A percentile compares a stretch with the other conserved stretches of the same genome.
phyloP scores from a whole-genome alignment of 139 green algal genomes.

The Chlamydomonas asymmetrica region DNA sequence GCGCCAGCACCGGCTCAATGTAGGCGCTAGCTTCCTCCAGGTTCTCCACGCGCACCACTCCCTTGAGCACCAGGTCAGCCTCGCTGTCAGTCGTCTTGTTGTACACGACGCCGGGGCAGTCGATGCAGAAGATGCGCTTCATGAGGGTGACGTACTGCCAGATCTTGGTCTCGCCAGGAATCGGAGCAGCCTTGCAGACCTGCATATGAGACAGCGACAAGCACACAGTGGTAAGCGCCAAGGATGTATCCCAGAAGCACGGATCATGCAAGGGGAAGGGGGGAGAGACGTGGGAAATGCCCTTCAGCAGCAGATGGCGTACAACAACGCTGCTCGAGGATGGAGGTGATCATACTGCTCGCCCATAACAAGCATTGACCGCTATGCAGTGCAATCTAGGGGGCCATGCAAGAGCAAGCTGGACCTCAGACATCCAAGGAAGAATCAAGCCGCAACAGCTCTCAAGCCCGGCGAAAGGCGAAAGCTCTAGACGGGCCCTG shows the following conservation, averaged over 20 bases:
- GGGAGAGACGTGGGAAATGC: too few species aligned
- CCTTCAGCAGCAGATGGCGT: too few species aligned
- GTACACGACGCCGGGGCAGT: conserved; percentile 98
- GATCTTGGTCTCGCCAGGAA: conserved; percentile 98
- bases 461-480: conserved; percentile 61
- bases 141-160: conserved; percentile 99
- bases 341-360: too few species aligned
- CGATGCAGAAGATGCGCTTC: conserved; percentile 99
- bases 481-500: conserved; percentile 69
- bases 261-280: background rate
- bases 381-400: background rate
- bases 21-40: conserved; percentile 91
- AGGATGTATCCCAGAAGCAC: background rate
- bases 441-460: conserved; percentile 50
- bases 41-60: conserved; percentile 92
- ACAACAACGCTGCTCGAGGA: too few species aligned
- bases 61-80: conserved; percentile 92
- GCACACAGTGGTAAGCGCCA: too few species aligned
- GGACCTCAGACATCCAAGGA: conserved; percentile 57
- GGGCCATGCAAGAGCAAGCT: background rate
- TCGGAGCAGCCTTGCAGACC: conserved; percentile 94
- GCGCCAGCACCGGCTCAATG: conserved; percentile 71
- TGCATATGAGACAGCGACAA: conserved; percentile 20
- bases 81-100: conserved; percentile 82
- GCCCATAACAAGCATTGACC: too few species aligned